These are phyloP conservation scores for Solanum chilense DNA, from an alignment of 257 asterid species.

Conservation along the genomic window DNA sequence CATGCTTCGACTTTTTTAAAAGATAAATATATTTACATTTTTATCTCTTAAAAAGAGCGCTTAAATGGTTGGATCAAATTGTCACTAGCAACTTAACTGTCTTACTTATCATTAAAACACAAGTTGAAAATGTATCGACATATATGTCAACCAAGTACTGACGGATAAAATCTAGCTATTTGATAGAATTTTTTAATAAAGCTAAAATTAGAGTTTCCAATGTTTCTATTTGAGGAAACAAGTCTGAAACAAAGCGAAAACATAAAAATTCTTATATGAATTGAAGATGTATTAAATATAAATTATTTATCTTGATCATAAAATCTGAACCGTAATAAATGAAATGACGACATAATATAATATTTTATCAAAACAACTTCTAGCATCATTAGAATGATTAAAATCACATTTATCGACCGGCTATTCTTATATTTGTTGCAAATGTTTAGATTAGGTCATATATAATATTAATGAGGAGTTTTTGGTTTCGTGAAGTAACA, in stretches of 20 bases:
- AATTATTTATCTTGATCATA: background rate
- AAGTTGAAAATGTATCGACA: background rate
- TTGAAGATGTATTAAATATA: background rate
- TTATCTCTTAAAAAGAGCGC: background rate
- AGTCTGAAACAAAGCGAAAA: background rate
- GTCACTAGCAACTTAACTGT: no score
- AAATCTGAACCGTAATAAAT: background rate
- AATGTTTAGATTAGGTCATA: background rate
- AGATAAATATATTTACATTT: background rate
- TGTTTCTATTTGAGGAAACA: background rate
- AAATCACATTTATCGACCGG: no score
- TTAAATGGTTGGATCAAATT: background rate
- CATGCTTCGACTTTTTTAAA: no score
- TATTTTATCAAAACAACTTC: background rate
- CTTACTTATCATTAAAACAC: background rate
- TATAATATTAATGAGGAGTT: background rate
- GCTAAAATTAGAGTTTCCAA: background rate
- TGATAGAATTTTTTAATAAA: background rate
- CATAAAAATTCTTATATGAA: background rate
- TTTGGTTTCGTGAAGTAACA: background rate
- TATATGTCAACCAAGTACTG: background rate
- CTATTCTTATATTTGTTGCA: background rate
- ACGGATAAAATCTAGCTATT: background rate
- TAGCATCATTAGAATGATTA: no score
- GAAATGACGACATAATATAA: no score